Evolutionary conservation across 2,329 filamentous ascomycete species (phyloP).

Genomic region (Kalmusia sp.): DNA sequence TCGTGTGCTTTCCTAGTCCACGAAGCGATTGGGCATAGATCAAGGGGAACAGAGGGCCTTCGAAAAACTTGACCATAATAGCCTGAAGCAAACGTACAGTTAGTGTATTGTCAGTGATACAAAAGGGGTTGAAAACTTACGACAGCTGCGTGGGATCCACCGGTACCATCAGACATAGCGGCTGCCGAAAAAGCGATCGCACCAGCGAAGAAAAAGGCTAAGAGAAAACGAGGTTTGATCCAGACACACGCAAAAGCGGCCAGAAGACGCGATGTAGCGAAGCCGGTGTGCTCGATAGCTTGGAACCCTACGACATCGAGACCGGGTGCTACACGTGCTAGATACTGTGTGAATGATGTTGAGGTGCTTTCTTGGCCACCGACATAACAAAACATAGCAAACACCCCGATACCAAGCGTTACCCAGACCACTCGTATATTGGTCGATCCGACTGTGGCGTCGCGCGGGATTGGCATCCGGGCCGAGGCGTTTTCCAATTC

Average conservation of each 20-base stretch:
- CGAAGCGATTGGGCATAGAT: slow-evolving; percentile 66
- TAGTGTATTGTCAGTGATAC: slow-evolving; percentile 18
- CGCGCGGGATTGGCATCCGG: slow-evolving; percentile 42
- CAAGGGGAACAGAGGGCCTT: slow-evolving; percentile 66
- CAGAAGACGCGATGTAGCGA: slow-evolving; percentile 65
- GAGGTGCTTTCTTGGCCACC: slow-evolving; percentile 66
- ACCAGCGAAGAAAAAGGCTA: slow-evolving; percentile 61
- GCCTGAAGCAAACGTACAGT: slow-evolving; percentile 58
- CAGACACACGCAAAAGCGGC: slow-evolving; percentile 61
- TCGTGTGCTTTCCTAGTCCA: slow-evolving; percentile 65
- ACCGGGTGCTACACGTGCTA: slow-evolving; percentile 48
- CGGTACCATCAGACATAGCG: slow-evolving; percentile 51
- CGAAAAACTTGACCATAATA: slow-evolving; percentile 64
- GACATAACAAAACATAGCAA: slow-evolving; percentile 67
- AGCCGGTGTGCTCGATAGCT: slow-evolving; percentile 64
- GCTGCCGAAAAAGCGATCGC: slow-evolving; percentile 60
- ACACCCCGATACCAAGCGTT: slow-evolving; percentile 61
- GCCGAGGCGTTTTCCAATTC: slow-evolving; percentile 64
- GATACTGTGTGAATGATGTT: slow-evolving; percentile 55
- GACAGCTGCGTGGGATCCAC: slow-evolving; percentile 30
- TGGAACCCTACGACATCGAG: slow-evolving; percentile 52
- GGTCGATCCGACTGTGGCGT: slow-evolving; percentile 50
- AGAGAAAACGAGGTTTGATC: slow-evolving; percentile 65
- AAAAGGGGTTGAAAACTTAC: background rate
- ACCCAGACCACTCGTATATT: slow-evolving; percentile 62